These are phyloP conservation scores for Podospora pseudopauciseta DNA, from an alignment of 495 filamentous ascomycete species.

Conservation along the genomic window DNA sequence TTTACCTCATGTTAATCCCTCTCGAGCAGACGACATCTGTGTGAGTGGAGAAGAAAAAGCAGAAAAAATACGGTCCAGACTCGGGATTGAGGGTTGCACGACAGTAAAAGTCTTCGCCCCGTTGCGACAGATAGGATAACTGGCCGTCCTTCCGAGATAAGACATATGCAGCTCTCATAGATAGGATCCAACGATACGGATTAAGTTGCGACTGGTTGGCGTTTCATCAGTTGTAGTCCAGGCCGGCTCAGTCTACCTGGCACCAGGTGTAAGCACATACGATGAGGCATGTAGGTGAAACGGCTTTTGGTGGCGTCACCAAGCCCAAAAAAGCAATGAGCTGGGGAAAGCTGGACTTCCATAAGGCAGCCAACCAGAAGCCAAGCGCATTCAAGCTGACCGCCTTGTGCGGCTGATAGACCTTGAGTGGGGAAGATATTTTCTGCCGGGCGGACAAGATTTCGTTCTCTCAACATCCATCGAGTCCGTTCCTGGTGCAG, in stretches of 20 bases:
- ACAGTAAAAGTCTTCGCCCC: too few species aligned
- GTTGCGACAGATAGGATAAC: background rate
- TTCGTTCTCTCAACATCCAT: constrained; percentile 17
- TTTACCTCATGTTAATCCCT: background rate
- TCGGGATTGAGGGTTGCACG: too few species aligned
- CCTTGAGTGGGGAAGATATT: constrained; percentile 5
- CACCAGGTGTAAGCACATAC: too few species aligned
- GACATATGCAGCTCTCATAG: too few species aligned
- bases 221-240: background rate
- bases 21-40: background rate
- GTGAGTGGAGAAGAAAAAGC: background rate
- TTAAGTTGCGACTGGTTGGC: background rate
- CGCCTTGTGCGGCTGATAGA: background rate
- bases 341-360: background rate
- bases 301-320: constrained; percentile 1
- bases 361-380: constrained; percentile 7
- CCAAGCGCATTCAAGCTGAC: constrained; percentile 1
- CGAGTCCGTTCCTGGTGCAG: background rate
- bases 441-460: constrained; percentile 39
- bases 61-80: too few species aligned
- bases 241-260: too few species aligned
- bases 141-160: background rate
- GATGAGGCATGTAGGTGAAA: background rate
- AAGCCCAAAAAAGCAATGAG: background rate
- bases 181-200: too few species aligned